These are phyloP conservation scores for Eragrostis curvula DNA, from an alignment of 176 grass and related monocot species.

Conservation along the genomic window DNA sequence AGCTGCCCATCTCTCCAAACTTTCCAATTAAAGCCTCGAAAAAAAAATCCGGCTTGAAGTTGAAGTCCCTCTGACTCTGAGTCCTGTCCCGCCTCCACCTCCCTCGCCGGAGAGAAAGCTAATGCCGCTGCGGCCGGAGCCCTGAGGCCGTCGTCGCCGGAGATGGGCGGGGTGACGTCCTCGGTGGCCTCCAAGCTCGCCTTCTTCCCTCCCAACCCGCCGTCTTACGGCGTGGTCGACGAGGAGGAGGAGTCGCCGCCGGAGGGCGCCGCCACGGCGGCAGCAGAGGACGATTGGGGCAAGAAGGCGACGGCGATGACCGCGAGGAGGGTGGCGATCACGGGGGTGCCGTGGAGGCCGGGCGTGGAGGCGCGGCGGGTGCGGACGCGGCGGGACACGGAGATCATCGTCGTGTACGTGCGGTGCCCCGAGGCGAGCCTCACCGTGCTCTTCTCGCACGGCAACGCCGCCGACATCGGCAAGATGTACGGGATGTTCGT, in stretches of 20 bases:
- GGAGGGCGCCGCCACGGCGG: neutral
- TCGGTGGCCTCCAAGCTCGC: conserved; percentile 82
- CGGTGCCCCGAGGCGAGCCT: conserved; percentile 60
- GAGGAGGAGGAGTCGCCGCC: conserved; percentile 41
- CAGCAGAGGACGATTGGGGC: neutral
- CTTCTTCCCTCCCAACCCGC: conserved; percentile 80
- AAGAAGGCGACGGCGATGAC: neutral
- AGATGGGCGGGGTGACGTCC: conserved; percentile 88
- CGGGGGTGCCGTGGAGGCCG: conserved; percentile 52
- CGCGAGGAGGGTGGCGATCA: conserved; percentile 41
- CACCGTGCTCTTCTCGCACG: conserved; percentile 76
- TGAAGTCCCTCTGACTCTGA: neutral
- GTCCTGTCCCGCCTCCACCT: conserved; percentile 11
- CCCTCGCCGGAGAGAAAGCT: conserved; percentile 25
- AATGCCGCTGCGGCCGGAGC: conserved; percentile 25
- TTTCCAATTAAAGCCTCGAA: conserved; percentile 30
- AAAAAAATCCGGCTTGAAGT: neutral
- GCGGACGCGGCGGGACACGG: conserved; percentile 60
- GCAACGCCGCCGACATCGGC: conserved; percentile 77
- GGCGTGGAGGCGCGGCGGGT: conserved; percentile 75
- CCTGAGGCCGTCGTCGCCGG: conserved; percentile 22
- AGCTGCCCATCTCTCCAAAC: neutral
- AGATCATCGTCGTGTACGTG: conserved; percentile 80
- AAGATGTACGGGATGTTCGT: conserved; percentile 78
- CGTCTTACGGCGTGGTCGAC: conserved; percentile 61